Evolutionary conservation across 139 green algal genomes (phyloP), one percentile per base, ranked within the genome.

Genomic region (Closterium sp.): DNA sequence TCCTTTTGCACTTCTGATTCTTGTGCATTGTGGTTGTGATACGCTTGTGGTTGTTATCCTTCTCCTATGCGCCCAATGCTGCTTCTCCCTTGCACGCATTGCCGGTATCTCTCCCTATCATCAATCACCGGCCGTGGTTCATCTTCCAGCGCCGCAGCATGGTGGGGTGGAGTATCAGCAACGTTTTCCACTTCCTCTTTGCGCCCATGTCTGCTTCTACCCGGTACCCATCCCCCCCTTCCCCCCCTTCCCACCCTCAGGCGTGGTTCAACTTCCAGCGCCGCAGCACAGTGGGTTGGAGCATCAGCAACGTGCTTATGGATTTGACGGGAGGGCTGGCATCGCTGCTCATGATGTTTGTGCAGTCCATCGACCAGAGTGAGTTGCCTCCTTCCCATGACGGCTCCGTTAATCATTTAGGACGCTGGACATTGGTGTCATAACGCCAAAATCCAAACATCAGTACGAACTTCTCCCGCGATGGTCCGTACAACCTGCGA

Each of bases 251-350:
- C 8, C 23, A 76, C 55, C 55, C 7, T 19, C 88, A 91, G 85
- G 89, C 89, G 25, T 92, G 84, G 83, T 81, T 92, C 32, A 92
- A 92, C 85, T 90, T 33, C 25, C 23, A 33, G 33, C 84, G 89
- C 2, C 81, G 83, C 28, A 92, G 89, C 83, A 92, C 89, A 8
- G 89, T 34, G 28, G 89, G 89, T 28, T 92, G 89, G 89, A 90
- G 84, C 84, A 92, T 92, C 83, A 33, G 33, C 81, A 92, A 92
- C 89, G 89, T 92, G 23, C 89, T 92, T 12, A 36, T 92, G 25
- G 89, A 92, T 81, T 19, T 92, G 34, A 92, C 89, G 12, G 89
- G 89, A 28, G 89, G 38, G 12, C 10, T n/a, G 1, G 28, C 83
- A 4, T 84, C 84, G n/a, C 31, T 92, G 28, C 19, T 36, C 30